These are phyloP conservation scores for Psilocybe tampanensis DNA, from an alignment of 768 basidiomycete species.

Conservation along the genomic window DNA sequence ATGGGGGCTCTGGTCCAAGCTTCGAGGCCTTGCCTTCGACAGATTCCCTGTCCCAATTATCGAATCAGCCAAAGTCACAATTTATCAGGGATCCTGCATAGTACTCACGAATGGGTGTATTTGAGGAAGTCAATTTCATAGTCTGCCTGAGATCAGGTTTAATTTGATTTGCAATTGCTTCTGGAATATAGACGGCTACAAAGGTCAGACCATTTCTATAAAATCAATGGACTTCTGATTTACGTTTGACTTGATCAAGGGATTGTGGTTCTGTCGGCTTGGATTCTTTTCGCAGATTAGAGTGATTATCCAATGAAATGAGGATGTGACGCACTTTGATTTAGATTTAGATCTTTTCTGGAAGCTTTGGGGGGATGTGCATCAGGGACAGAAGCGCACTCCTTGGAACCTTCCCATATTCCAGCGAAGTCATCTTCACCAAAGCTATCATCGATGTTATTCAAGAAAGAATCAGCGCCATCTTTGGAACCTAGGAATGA, in stretches of 20 bases:
- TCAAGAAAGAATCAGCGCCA: conserved; percentile 36
- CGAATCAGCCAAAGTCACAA: background rate
- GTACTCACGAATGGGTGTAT: conserved; percentile 4
- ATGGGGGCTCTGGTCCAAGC: background rate
- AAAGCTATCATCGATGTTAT: conserved; percentile 43
- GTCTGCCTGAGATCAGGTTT: background rate
- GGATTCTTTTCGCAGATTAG: background rate
- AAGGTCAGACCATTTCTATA: background rate
- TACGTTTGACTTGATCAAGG: background rate
- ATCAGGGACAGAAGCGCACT: background rate
- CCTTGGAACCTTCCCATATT: background rate
- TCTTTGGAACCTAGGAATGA: conserved; percentile 42
- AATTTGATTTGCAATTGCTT: background rate
- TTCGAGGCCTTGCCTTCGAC: background rate
- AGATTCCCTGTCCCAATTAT: background rate
- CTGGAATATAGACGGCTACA: background rate
- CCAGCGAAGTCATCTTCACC: conserved; percentile 28
- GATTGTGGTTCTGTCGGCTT: background rate
- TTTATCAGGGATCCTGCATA: background rate
- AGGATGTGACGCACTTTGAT: background rate
- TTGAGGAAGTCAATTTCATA: background rate
- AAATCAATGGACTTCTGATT: background rate
- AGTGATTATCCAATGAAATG: background rate
- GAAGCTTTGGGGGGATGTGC: background rate
- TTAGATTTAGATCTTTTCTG: background rate